Evolutionary conservation across 192 early-diverging fungal species (phyloP), one percentile per base, ranked within the genome.

Genomic region (Tieghemiomyces parasiticus): DNA sequence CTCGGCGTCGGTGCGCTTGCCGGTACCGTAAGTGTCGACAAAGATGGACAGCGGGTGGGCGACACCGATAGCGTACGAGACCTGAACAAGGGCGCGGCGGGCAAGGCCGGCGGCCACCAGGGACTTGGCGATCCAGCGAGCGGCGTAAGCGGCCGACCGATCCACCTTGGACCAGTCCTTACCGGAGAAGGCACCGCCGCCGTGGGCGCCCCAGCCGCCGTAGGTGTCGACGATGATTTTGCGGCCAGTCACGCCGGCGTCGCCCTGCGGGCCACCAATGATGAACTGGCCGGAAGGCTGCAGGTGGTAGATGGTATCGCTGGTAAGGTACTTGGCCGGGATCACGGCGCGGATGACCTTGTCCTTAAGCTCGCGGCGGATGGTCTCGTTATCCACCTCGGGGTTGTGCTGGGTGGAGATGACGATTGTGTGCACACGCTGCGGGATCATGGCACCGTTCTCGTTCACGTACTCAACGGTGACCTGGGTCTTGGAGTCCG

Each of bases 81-180:
- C 79, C 79, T 96, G 93, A 61, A 98, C 92, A 44, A 95, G 83
- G 61, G 73, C 76, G 67, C 95, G 88, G 65, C 93, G 91, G 64
- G 87, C 89, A 61, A 98, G 86, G 62, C 85, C 85, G 67, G 95
- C 95, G 22, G 79, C 76, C 56, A 98, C 91, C 63, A 96, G 75
- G 44, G 91, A 96, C 85, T 98, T 96, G 77, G 95, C 91, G 67
- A 99, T 88, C 88, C 92, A 97, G 66, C 93, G 90, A 60, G 88
- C 90, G 50, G 93, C 89, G 77, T 96, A 98, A 62, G 93, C 93
- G 67, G 92, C 93, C 38, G 91, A 94, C 76, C 95, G 89, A 74
- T 94, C 92, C 69, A 98, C 93, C 89, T 96, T 96, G 85, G 91
- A 94, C 87, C 90, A 97, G 81, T 96, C 95, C 85, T 98, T 98